These are phyloP conservation scores for Apiospora sp. DNA, from an alignment of 2,329 filamentous ascomycete genomes.

Conservation along the genomic window DNA sequence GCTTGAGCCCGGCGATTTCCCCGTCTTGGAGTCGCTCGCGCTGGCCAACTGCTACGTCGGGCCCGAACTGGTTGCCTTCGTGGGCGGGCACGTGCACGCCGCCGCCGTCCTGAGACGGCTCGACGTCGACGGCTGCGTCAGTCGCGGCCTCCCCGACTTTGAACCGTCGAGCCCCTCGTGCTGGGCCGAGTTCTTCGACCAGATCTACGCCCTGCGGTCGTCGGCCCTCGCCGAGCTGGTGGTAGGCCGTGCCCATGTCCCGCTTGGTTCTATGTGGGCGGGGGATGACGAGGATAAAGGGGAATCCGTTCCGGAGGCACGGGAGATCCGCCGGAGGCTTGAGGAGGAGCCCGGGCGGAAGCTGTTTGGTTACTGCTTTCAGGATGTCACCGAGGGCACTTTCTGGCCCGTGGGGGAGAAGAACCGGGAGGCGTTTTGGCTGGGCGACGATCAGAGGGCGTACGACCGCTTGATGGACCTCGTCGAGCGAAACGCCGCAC, in stretches of 20 bases:
- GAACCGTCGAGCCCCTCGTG: neutral
- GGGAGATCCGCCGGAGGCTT: neutral
- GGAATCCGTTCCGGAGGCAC: neutral
- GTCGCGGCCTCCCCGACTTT: no score
- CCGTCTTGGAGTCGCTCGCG: neutral
- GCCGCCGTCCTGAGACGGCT: constrained; percentile 3
- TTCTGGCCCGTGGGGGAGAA: neutral
- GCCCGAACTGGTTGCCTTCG: neutral
- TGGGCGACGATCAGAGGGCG: neutral
- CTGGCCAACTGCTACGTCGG: neutral
- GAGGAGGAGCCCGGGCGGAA: neutral
- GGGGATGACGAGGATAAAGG: neutral
- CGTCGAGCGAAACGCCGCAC: neutral
- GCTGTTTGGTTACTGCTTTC: neutral
- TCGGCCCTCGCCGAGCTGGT: neutral
- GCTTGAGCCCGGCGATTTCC: neutral
- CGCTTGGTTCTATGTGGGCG: neutral
- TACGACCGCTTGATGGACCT: neutral
- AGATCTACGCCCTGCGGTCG: neutral
- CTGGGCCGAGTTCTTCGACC: neutral
- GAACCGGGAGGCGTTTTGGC: neutral
- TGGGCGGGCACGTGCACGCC: neutral
- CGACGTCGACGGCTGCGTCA: constrained; percentile 1
- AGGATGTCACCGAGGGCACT: neutral
- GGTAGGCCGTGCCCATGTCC: neutral